Evolutionary conservation across 768 basidiomycete genomes (phyloP), one percentile per base, ranked within the genome.

Genomic region (Amanita pallidorosea): DNA sequence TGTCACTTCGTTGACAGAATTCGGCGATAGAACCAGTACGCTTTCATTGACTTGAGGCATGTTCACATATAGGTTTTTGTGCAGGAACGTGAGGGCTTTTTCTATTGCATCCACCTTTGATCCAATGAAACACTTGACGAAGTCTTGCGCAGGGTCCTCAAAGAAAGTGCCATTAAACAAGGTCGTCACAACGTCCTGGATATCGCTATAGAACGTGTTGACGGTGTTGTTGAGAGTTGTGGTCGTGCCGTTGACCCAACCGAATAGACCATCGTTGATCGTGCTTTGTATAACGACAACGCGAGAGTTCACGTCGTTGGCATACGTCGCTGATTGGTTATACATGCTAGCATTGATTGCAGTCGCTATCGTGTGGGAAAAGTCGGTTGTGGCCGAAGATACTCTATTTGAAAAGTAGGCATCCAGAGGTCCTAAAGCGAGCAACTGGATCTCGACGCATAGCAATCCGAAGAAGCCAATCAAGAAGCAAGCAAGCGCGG

Each of bases 211-310:
- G 65, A 99, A 95, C 42, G 72, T 74, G 62, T 79, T 84, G 59
- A 99, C 70, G 3, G 95, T 96, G 57, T 72, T 69, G 65, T 99
- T 99, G 48, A 99, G 75, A 5, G 84, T 81, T 3, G 80, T 81
- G 1, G 92, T 95, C 7, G 95, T 95, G 15, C 72, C 76, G 58
- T 97, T 92, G 45, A 98, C 84, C 94, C 94, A 98, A 8, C 93
- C 92, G 55, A 98, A 95, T 42, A 98, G 67, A 22, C 86, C 87
- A 36, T 89, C 70, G 63, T 97, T 90, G 65, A 98, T 79, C 5
- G 80, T 77, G 35, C 70, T 72, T 67, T 98, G 88, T 45, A 90
- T 73, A 31, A 58, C 58, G 45, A 79, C 75, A 18, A 97, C 80
- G 27, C 79, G 85, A 17, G 58, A 60, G 56, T 98, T 99, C 60